Evolutionary conservation across 306 rosid species (phyloP).

Genomic region (Cicer bijugum): DNA sequence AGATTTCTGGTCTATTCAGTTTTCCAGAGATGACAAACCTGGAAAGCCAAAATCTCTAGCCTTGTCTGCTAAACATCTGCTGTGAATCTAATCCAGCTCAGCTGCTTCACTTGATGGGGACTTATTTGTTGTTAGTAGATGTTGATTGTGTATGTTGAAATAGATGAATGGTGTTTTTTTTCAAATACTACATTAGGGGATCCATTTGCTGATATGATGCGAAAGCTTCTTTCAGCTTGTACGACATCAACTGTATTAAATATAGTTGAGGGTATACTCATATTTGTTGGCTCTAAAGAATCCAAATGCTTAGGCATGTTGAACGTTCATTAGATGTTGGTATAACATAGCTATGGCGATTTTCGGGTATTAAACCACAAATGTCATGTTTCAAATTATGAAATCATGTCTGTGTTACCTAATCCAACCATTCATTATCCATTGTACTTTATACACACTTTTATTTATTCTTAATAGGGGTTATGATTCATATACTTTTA

Average conservation of each 20-base stretch:
- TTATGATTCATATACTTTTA: too few relatives aligned
- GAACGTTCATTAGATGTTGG: neutral
- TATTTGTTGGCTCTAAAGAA: slow-evolving; percentile 2
- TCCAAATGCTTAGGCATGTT: slow-evolving; percentile 24
- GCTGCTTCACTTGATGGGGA: slow-evolving; percentile 39
- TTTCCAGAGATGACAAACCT: slow-evolving; percentile 45
- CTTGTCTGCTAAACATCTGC: slow-evolving; percentile 5
- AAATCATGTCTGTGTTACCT: too few relatives aligned
- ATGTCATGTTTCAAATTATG: neutral
- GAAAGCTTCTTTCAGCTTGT: slow-evolving; percentile 41
- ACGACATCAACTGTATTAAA: slow-evolving; percentile 31
- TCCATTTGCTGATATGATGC: slow-evolving; percentile 24
- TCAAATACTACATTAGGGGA: slow-evolving; percentile 33
- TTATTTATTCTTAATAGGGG: too few relatives aligned
- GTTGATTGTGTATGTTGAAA: slow-evolving; percentile 3
- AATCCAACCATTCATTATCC: too few relatives aligned
- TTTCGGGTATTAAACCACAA: neutral
- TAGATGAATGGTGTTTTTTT: neutral
- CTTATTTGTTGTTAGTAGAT: slow-evolving; percentile 34
- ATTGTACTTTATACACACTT: too few relatives aligned
- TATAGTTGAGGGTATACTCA: slow-evolving; percentile 29
- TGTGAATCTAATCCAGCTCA: slow-evolving; percentile 40
- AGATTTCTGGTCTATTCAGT: slow-evolving; percentile 40
- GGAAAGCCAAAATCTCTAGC: slow-evolving; percentile 44
- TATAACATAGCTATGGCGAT: neutral